Percentiles rank a stretch among this genome's conserved stretches.
These are phyloP conservation scores for Saksenaea oblongispora DNA, from an alignment of 371 early-diverging fungal species.

Conservation along the genomic window DNA sequence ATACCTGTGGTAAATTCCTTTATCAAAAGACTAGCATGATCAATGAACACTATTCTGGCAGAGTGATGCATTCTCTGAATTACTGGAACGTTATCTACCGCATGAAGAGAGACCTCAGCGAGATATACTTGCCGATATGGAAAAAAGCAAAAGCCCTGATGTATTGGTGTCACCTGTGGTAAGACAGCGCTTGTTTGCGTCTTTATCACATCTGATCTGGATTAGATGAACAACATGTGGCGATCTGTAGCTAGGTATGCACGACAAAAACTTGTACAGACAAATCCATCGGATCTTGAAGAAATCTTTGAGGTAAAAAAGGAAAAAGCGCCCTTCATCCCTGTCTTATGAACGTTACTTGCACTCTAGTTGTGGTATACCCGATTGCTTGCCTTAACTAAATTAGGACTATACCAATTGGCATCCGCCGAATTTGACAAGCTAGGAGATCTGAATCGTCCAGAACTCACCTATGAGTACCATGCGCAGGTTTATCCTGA, in stretches of 20 bases:
- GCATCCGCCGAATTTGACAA: conserved; percentile 66
- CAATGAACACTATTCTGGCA: conserved; percentile 11
- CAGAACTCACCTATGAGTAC: conserved; percentile 46
- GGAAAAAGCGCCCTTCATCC: not conserved
- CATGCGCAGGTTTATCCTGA: conserved; percentile 28
- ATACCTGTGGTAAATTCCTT: conserved; percentile 50
- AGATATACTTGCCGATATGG: conserved; percentile 30
- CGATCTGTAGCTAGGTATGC: conserved; percentile 59
- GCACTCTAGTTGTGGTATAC: conserved; percentile 55
- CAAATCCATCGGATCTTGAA: conserved; percentile 36
- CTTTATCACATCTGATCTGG: not conserved
- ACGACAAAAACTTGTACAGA: conserved; percentile 50
- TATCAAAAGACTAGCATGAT: not conserved
- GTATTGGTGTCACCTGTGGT: conserved; percentile 38
- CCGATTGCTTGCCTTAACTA: conserved; percentile 52
- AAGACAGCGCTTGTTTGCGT: conserved; percentile 7
- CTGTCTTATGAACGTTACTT: not conserved
- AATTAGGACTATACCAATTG: conserved; percentile 57
- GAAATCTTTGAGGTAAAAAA: conserved; percentile 29
- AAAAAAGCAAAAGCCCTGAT: conserved; percentile 30
- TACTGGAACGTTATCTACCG: conserved; percentile 54
- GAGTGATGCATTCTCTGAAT: conserved; percentile 58
- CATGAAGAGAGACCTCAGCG: conserved; percentile 52
- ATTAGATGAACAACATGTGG: conserved; percentile 62
- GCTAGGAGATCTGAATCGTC: conserved; percentile 53